Conservation (phyloP, 2,329 filamentous ascomycete genomes). For the Calonectria hawksworthii region DNA sequence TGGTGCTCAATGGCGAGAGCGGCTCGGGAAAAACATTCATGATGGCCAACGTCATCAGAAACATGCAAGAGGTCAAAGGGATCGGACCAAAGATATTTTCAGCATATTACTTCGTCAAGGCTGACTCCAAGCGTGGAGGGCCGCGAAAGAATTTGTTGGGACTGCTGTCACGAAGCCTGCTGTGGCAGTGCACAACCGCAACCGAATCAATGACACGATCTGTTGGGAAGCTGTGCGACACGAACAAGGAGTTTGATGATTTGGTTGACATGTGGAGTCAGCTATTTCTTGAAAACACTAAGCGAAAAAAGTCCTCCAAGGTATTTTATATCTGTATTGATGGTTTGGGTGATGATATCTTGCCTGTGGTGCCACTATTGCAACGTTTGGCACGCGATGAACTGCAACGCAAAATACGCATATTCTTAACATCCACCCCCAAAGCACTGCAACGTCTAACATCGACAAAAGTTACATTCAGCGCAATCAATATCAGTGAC, state of each 20-base stretch:
- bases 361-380: neutral
- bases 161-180: neutral
- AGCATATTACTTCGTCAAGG: neutral
- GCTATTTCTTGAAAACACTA: neutral
- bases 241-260: neutral
- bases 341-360: neutral
- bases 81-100: neutral
- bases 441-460: neutral
- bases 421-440: neutral
- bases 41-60: neutral
- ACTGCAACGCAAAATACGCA: neutral
- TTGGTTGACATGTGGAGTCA: neutral
- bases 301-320: neutral
- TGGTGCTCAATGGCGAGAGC: neutral
- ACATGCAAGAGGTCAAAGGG: neutral
- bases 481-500: neutral
- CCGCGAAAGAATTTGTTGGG: neutral
- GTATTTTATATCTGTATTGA: neutral
- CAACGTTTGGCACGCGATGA: neutral
- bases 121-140: neutral
- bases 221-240: neutral
- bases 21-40: neutral
- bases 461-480: neutral
- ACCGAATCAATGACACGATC: neutral
- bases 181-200: neutral